Evolutionary conservation across 345 rosid genomes (phyloP).

Genomic region (Gossypium thurberi): DNA sequence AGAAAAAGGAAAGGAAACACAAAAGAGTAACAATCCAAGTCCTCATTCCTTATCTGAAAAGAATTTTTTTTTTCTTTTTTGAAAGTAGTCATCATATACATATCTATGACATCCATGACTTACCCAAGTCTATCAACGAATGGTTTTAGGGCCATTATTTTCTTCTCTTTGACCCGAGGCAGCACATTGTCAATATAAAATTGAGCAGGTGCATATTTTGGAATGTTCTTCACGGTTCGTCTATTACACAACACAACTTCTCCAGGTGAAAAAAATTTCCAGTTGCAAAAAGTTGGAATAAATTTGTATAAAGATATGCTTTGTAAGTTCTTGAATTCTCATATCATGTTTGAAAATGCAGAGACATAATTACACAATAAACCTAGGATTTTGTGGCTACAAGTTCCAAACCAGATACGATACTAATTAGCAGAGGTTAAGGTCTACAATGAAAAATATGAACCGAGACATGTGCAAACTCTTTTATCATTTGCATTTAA

Average conservation of each 20-base stretch:
- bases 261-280: slow-evolving; percentile 14
- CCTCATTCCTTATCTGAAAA: slow-evolving; percentile 3
- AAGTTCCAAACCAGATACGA: background rate
- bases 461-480: background rate
- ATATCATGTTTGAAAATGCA: background rate
- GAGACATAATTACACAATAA: background rate
- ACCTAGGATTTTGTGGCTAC: background rate
- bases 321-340: background rate
- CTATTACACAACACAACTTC: slow-evolving; percentile 34
- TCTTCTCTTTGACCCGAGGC: slow-evolving; percentile 97
- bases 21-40: slow-evolving; percentile 1
- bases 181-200: slow-evolving; percentile 95
- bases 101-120: slow-evolving; percentile 21
- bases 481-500: background rate
- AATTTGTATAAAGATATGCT: background rate
- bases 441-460: background rate
- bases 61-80: background rate
- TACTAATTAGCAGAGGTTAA: background rate
- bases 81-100: background rate
- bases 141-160: slow-evolving; percentile 97
- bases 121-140: slow-evolving; percentile 99
- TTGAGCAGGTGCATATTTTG: slow-evolving; percentile 97
- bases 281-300: slow-evolving; percentile 9
- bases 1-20: slow-evolving; percentile 4
- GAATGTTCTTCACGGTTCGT: slow-evolving; percentile 97